phyloP scores from a whole-genome alignment of 306 rosid species.

The Cicer bijugum region DNA sequence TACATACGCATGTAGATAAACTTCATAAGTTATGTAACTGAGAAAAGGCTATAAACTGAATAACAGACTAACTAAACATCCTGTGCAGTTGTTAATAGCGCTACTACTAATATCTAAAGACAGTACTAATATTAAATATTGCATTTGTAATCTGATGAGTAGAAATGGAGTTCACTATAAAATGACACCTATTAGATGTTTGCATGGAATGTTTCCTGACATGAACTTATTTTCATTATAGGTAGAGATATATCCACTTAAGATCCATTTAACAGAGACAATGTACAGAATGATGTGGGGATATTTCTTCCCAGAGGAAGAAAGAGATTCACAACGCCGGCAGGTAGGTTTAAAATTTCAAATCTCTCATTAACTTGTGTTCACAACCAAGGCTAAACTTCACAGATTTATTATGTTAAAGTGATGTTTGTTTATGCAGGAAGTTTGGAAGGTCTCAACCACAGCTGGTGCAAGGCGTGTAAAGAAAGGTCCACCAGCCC shows the following conservation, averaged over 20 bases:
- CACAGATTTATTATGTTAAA: conserved; percentile 29
- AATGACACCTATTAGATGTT: conserved; percentile 32
- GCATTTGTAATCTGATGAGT: not conserved
- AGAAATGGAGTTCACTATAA: conserved; percentile 1
- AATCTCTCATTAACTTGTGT: conserved; percentile 14
- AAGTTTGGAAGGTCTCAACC: conserved; percentile 97
- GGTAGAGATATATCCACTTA: conserved; percentile 94
- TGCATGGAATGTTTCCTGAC: conserved; percentile 46
- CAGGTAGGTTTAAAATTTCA: conserved; percentile 64
- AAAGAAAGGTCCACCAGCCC: conserved; percentile 66
- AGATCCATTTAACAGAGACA: conserved; percentile 89
- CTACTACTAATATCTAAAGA: not conserved
- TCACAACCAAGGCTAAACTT: conserved; percentile 32
- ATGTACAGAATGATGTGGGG: conserved; percentile 99
- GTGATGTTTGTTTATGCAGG: conserved; percentile 60
- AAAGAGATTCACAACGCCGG: conserved; percentile 82
- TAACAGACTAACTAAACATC: not conserved
- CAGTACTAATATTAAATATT: not conserved
- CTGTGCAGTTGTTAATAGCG: not conserved
- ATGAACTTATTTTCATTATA: conserved; percentile 45
- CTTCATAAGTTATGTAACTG: not conserved
- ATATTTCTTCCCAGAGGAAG: conserved; percentile 90
- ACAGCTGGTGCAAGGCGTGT: conserved; percentile 87
- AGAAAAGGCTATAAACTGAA: not conserved
- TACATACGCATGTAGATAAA: not conserved